These are phyloP conservation scores for Arachnomyces sp. DNA, from an alignment of 2,329 filamentous ascomycete species.

Conservation along the genomic window DNA sequence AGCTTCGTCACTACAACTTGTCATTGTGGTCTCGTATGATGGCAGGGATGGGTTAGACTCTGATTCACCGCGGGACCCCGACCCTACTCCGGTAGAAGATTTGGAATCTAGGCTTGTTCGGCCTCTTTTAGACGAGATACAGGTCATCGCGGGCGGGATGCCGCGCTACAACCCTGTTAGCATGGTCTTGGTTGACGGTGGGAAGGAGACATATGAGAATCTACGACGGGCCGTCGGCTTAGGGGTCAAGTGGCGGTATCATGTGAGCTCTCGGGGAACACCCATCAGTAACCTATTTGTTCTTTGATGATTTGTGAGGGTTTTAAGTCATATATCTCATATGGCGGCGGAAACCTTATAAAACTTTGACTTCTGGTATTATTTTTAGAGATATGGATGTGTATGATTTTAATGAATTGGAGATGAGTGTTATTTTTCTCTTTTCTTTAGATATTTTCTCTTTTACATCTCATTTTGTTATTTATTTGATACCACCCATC, in stretches of 20 bases:
- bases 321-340: background rate
- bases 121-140: conserved; percentile 68
- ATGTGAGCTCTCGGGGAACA: conserved; percentile 72
- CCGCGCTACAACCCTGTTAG: conserved; percentile 65
- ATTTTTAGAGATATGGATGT: no score
- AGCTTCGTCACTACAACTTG: conserved; percentile 61
- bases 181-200: conserved; percentile 75
- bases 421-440: no score
- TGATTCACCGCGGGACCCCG: conserved; percentile 7
- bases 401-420: no score
- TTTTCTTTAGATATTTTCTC: conserved; percentile 1
- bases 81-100: conserved; percentile 19
- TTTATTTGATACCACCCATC: background rate
- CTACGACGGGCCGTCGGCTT: conserved; percentile 59
- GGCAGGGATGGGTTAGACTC: conserved; percentile 24
- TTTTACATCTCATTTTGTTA: conserved; percentile 3
- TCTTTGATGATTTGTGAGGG: conserved; percentile 31
- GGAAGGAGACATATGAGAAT: conserved; percentile 56
- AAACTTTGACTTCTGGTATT: no score
- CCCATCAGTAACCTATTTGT: conserved; percentile 73
- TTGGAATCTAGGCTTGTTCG: conserved; percentile 41
- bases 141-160: conserved; percentile 63
- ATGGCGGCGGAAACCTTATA: no score
- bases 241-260: conserved; percentile 70
- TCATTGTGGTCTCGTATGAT: conserved; percentile 35